Evolutionary conservation across 2,329 filamentous ascomycete genomes (phyloP).

Genomic region (Hysterium pulicare): DNA sequence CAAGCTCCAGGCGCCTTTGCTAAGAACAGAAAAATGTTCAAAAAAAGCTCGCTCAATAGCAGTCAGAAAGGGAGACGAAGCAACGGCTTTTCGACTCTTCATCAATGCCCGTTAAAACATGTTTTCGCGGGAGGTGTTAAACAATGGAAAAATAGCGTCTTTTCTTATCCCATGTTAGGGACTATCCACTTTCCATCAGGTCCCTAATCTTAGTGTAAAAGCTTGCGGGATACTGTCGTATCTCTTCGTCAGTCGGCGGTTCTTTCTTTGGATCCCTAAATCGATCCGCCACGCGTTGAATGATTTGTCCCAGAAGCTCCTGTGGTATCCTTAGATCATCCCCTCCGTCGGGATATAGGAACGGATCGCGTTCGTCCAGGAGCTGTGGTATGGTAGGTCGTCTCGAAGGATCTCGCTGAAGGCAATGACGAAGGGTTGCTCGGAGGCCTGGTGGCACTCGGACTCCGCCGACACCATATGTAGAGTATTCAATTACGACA

Average conservation of each 20-base stretch:
- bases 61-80: background rate
- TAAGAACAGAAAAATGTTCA: background rate
- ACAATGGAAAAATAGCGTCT: background rate
- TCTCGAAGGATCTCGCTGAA: slow-evolving; percentile 56
- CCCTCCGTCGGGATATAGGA: slow-evolving; percentile 55
- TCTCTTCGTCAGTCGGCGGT: slow-evolving; percentile 56
- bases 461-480: slow-evolving; percentile 63
- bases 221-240: slow-evolving; percentile 43
- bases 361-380: slow-evolving; percentile 54
- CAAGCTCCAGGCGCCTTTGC: slow-evolving; percentile 1
- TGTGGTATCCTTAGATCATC: slow-evolving; percentile 48
- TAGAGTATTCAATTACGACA: slow-evolving; percentile 69
- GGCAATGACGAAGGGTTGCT: slow-evolving; percentile 54
- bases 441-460: slow-evolving; percentile 54
- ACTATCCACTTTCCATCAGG: slow-evolving; percentile 26
- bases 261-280: slow-evolving; percentile 52
- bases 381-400: slow-evolving; percentile 58
- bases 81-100: too few relatives aligned
- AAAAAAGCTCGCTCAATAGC: background rate
- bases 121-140: too few relatives aligned
- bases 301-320: slow-evolving; percentile 58
- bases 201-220: slow-evolving; percentile 48
- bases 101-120: too few relatives aligned
- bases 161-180: background rate
- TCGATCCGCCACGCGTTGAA: slow-evolving; percentile 58